These are phyloP conservation scores for Pelargonium australe DNA, from an alignment of 441 rosid species.

Conservation along the genomic window DNA sequence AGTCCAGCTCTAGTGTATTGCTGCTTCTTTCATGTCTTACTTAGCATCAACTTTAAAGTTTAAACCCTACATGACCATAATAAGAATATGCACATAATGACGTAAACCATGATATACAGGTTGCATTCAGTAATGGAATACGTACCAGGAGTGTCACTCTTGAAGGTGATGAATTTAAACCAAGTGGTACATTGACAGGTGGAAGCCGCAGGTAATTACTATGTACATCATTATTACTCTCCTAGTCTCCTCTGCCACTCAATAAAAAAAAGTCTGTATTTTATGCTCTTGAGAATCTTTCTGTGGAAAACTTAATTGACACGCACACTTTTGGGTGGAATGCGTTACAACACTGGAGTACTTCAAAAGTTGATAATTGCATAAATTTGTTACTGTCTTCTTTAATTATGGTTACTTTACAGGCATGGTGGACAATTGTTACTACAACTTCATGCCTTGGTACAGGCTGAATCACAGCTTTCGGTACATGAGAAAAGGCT, in stretches of 20 bases:
- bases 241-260: background rate
- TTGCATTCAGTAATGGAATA: conserved; percentile 68
- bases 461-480: conserved; percentile 74
- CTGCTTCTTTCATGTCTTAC: background rate
- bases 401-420: conserved; percentile 11
- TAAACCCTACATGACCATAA: background rate
- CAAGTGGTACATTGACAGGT: conserved; percentile 94
- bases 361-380: background rate
- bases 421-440: conserved; percentile 92
- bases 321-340: too few relatives aligned
- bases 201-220: conserved; percentile 77
- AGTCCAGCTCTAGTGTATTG: background rate
- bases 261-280: background rate
- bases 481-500: conserved; percentile 52
- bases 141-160: conserved; percentile 82
- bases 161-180: conserved; percentile 94
- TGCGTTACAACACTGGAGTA: conserved; percentile 1
- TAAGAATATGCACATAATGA: background rate
- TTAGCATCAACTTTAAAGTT: background rate
- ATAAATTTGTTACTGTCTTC: background rate
- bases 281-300: too few relatives aligned
- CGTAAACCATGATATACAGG: conserved; percentile 35
- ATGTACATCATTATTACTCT: background rate
- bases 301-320: too few relatives aligned
- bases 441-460: conserved; percentile 76